Conservation (phyloP, 2,329 filamentous ascomycete species). For the Pseudomassariella vexata region DNA sequence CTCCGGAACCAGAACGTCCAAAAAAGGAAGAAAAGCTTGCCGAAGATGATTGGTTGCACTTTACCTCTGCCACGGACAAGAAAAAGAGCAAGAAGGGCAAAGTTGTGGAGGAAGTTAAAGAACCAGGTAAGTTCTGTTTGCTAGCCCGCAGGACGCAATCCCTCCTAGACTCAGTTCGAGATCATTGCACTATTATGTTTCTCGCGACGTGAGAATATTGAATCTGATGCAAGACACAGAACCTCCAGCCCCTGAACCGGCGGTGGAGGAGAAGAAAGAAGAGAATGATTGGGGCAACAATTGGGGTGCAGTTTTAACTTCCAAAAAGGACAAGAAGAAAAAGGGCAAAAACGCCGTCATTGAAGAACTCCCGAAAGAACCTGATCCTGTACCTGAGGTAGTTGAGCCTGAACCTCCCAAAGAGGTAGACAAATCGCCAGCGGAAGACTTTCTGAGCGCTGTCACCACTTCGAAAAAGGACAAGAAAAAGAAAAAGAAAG, state of each 20-base stretch:
- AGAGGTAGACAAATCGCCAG: conserved; percentile 10
- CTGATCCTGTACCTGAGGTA: conserved; percentile 7
- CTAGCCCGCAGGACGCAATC: conserved; percentile 1
- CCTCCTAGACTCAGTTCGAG: too few species aligned
- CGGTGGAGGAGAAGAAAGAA: conserved; percentile 5
- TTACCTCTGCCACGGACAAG: conserved; percentile 2
- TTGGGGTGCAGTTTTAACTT: too few species aligned
- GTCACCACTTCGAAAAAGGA: conserved; percentile 5
- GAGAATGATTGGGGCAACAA: conserved; percentile 4
- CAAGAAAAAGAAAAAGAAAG: conserved; percentile 9
- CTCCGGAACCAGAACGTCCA: conserved; percentile 14
- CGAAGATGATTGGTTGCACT: conserved; percentile 2
- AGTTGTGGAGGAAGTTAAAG: conserved; percentile 6
- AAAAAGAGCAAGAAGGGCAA: conserved; percentile 12
- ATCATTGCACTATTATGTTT: too few species aligned
- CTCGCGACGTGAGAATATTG: too few species aligned
- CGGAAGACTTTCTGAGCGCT: conserved; percentile 1
- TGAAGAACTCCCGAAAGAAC: conserved; percentile 9
- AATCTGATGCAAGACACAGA: conserved; percentile 3
- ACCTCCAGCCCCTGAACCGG: conserved; percentile 5
- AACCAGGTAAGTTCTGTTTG: background rate
- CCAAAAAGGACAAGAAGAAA: conserved; percentile 26
- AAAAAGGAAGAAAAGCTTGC: conserved; percentile 12
- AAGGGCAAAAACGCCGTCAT: conserved; percentile 20
- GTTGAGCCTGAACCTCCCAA: conserved; percentile 14